These are phyloP conservation scores for Lepraria neglecta DNA, from an alignment of 495 filamentous ascomycete species.

Conservation along the genomic window DNA sequence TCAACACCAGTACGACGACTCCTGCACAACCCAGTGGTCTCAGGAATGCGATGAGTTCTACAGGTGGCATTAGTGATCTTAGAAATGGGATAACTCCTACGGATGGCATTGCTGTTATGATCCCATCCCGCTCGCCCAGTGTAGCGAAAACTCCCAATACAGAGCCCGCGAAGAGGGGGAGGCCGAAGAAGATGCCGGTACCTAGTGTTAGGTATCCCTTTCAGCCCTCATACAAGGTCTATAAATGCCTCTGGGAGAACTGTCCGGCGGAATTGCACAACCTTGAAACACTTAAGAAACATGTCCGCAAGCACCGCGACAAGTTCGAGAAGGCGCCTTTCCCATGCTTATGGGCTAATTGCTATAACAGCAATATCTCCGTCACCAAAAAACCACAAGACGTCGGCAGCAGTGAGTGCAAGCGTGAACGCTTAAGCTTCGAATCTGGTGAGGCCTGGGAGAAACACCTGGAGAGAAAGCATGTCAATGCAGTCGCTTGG, in stretches of 20 bases:
- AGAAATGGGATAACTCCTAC: constrained; percentile 14
- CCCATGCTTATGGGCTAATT: constrained; percentile 45
- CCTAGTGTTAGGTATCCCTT: constrained; percentile 12
- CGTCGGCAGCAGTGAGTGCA: constrained; percentile 17
- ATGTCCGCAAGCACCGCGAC: constrained; percentile 52
- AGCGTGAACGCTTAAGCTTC: constrained; percentile 28
- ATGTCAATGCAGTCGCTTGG: constrained; percentile 56
- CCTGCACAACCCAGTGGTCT: constrained; percentile 21
- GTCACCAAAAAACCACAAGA: constrained; percentile 27
- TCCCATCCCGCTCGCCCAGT: constrained; percentile 27
- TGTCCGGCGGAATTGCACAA: constrained; percentile 72
- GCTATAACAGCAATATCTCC: constrained; percentile 27
- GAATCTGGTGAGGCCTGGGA: constrained; percentile 42
- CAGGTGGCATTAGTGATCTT: too few species aligned
- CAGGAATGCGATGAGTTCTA: constrained; percentile 20
- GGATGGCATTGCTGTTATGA: constrained; percentile 24
- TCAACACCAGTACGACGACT: constrained; percentile 1
- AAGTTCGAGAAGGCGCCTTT: constrained; percentile 19
- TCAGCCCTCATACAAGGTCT: constrained; percentile 39
- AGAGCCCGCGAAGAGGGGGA: not conserved
- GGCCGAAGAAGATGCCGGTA: not conserved
- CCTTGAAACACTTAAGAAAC: constrained; percentile 59
- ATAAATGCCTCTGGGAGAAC: constrained; percentile 55
- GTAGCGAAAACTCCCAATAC: constrained; percentile 15
- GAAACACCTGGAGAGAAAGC: constrained; percentile 53